Conservation (phyloP, 139 green algal genomes). For the Micractinium conductrix region DNA sequence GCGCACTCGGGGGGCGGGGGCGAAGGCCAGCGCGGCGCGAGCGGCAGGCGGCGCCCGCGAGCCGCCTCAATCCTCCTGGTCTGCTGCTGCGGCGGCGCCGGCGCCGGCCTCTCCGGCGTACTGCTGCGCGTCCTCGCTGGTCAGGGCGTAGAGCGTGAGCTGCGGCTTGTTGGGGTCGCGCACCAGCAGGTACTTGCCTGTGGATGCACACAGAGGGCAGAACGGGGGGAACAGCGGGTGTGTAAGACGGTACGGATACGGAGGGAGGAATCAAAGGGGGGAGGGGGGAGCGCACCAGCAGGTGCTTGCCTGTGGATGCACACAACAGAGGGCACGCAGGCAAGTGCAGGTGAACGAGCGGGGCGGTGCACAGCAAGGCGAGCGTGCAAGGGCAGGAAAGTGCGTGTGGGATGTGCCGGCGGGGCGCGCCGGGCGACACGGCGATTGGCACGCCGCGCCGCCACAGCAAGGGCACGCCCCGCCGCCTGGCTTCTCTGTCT, state of each 20-base stretch:
- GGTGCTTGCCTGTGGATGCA: not conserved
- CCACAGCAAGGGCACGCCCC: not conserved
- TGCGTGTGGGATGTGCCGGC: not conserved
- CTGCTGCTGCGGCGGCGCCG: not conserved
- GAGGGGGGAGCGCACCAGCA: not conserved
- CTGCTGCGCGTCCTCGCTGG: conserved; percentile 50
- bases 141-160: conserved; percentile 83
- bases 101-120: not conserved
- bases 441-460: not conserved
- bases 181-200: conserved; percentile 88
- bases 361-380: not conserved
- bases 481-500: conserved; percentile 25
- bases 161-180: conserved; percentile 96
- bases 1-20: not conserved
- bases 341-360: not conserved
- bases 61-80: conserved; percentile 6
- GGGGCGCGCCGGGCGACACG: conserved; percentile 7
- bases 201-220: not conserved
- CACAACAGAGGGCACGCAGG: too few relatives aligned
- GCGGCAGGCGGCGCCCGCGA: too few relatives aligned
- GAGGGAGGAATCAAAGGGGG: not conserved
- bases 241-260: not conserved
- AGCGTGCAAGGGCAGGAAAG: not conserved
- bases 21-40: not conserved
- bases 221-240: too few relatives aligned